phyloP scores from a whole-genome alignment of 2,329 filamentous ascomycete genomes.

The Aspergillus brunneoviolaceus region DNA sequence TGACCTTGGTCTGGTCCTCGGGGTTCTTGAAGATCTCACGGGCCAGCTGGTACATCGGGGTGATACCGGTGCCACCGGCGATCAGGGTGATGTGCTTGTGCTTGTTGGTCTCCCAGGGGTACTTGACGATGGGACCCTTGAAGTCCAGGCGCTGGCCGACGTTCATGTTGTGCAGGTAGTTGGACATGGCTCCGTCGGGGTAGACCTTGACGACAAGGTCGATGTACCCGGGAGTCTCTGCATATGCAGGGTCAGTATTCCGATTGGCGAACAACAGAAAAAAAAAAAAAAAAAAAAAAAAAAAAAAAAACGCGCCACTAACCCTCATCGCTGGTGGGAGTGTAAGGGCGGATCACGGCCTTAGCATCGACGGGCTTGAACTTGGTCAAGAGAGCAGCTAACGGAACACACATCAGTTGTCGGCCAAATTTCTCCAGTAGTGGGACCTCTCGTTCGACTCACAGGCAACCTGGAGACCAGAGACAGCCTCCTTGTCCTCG shows the following conservation, averaged over 20 bases:
- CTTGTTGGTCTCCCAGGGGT: conserved; percentile 86
- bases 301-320: conserved; percentile 10
- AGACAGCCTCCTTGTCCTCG: conserved; percentile 78
- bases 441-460: conserved; percentile 23
- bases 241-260: conserved; percentile 1
- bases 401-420: conserved; percentile 5
- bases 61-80: conserved; percentile 95
- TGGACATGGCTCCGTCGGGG: conserved; percentile 85
- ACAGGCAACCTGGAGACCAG: conserved; percentile 78
- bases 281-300: not conserved
- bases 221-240: conserved; percentile 73
- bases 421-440: not conserved
- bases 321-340: conserved; percentile 84
- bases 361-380: conserved; percentile 84
- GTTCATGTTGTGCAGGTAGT: conserved; percentile 78
- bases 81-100: conserved; percentile 71
- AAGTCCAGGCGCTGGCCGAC: conserved; percentile 82
- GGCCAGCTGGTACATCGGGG: conserved; percentile 94
- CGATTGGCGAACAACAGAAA: not conserved
- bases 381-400: conserved; percentile 81
- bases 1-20: conserved; percentile 95
- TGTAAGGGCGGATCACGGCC: conserved; percentile 87
- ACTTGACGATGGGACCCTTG: conserved; percentile 96
- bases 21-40: conserved; percentile 95
- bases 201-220: conserved; percentile 94